phyloP scores from a whole-genome alignment of 1,139 yeast species.

The Yamadazyma diospyri region DNA sequence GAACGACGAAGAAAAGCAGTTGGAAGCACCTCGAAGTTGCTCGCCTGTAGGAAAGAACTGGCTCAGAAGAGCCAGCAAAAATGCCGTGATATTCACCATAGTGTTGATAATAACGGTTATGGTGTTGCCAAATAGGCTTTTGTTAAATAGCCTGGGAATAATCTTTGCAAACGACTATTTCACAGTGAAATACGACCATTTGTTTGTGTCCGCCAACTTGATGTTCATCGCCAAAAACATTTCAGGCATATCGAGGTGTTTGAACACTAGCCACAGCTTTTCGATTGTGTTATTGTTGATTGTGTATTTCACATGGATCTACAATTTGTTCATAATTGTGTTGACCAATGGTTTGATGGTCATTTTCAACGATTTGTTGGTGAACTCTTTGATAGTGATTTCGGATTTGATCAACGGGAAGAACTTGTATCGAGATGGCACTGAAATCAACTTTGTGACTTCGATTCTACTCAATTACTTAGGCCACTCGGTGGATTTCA shows the following conservation, averaged over 20 bases:
- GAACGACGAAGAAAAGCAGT: not conserved
- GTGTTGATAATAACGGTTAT: slow-evolving; percentile 3
- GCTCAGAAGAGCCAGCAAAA: not conserved
- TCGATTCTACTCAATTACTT: slow-evolving; percentile 17
- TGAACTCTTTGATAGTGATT: slow-evolving; percentile 17
- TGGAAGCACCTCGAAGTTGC: no score
- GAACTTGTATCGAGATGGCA: slow-evolving; percentile 3
- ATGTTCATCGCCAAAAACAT: slow-evolving; percentile 16
- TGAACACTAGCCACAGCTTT: slow-evolving; percentile 11
- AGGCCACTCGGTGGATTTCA: slow-evolving; percentile 11
- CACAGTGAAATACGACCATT: slow-evolving; percentile 22
- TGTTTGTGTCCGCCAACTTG: slow-evolving; percentile 17
- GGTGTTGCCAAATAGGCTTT: slow-evolving; percentile 16
- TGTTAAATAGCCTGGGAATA: slow-evolving; percentile 18
- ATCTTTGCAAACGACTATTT: slow-evolving; percentile 12
- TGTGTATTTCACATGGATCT: slow-evolving; percentile 21
- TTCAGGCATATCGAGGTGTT: slow-evolving; percentile 13
- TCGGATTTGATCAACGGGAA: slow-evolving; percentile 6
- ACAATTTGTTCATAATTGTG: slow-evolving; percentile 18
- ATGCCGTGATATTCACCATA: not conserved
- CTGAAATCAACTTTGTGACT: slow-evolving; percentile 17
- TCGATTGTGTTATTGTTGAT: slow-evolving; percentile 1
- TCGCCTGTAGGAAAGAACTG: no score
- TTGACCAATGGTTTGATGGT: slow-evolving; percentile 15
- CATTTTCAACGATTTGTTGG: slow-evolving; percentile 22